These are phyloP conservation scores for Scutellaria galericulata DNA, from an alignment of 257 asterid species.

Conservation along the genomic window DNA sequence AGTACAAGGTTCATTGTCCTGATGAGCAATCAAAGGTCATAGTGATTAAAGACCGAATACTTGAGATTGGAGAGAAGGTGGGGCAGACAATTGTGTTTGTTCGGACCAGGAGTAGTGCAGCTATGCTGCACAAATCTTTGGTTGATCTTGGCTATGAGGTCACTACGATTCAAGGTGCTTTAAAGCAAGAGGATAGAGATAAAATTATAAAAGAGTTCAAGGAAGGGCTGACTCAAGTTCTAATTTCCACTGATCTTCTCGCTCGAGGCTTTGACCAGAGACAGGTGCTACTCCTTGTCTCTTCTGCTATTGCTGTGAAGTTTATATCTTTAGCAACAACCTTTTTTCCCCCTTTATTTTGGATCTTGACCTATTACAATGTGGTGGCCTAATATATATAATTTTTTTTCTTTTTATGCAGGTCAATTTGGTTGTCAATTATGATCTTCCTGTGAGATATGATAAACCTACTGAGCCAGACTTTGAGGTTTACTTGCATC, in stretches of 20 bases:
- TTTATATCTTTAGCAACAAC: background rate
- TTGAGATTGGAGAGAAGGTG: conserved; percentile 85
- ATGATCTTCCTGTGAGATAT: conserved; percentile 69
- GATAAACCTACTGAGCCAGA: conserved; percentile 67
- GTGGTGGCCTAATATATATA: background rate
- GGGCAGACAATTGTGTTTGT: conserved; percentile 94
- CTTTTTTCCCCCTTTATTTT: conserved; percentile 2
- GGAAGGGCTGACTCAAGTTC: conserved; percentile 88
- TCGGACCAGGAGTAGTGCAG: conserved; percentile 55
- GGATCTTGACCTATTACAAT: conserved; percentile 12
- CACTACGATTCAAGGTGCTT: conserved; percentile 91
- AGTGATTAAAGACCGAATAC: conserved; percentile 81
- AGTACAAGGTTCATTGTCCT: conserved; percentile 81
- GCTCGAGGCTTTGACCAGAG: conserved; percentile 96
- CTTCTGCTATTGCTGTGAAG: background rate
- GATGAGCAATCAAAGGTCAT: conserved; percentile 80
- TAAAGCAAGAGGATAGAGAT: conserved; percentile 71
- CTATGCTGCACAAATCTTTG: conserved; percentile 61
- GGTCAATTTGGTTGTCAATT: conserved; percentile 96
- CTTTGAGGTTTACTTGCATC: conserved; percentile 87
- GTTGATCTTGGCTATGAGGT: conserved; percentile 75
- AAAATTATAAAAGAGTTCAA: conserved; percentile 80
- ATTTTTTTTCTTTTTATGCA: conserved; percentile 32
- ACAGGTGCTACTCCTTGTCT: conserved; percentile 51
- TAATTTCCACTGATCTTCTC: conserved; percentile 90